Evolutionary conservation across 345 rosid species (phyloP).

Genomic region (Salix viminalis): DNA sequence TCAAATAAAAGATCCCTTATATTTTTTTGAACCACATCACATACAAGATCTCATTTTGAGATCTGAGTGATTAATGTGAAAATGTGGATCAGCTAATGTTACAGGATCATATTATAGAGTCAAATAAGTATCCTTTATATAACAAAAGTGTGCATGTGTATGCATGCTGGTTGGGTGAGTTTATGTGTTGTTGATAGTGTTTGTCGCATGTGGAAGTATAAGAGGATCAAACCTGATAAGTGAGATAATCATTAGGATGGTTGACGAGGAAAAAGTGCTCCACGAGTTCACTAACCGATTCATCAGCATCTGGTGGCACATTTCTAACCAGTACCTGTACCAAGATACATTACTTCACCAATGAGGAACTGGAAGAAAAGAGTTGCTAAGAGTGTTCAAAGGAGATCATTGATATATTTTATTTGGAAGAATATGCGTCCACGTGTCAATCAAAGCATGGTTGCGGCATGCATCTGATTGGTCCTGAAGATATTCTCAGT

Average conservation of each 20-base stretch:
- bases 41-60: background rate
- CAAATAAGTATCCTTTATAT: background rate
- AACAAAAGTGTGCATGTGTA: background rate
- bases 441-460: background rate
- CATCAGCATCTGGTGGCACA: slow-evolving; percentile 89
- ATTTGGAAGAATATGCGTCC: background rate
- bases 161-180: background rate
- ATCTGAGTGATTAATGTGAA: background rate
- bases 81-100: background rate
- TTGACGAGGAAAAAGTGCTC: slow-evolving; percentile 90
- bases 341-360: slow-evolving; percentile 8
- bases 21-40: background rate
- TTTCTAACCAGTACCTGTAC: slow-evolving; percentile 76
- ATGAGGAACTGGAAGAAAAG: slow-evolving; percentile 2
- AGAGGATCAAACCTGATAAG: slow-evolving; percentile 61
- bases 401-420: background rate
- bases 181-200: background rate
- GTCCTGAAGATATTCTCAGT: background rate
- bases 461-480: background rate
- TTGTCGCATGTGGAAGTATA: background rate
- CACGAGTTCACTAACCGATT: slow-evolving; percentile 73
- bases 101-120: background rate
- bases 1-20: background rate
- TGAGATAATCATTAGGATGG: slow-evolving; percentile 78
- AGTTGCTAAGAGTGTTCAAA: background rate